Evolutionary conservation across 2,329 filamentous ascomycete genomes (phyloP).

Genomic region (Fusarium beomiforme): DNA sequence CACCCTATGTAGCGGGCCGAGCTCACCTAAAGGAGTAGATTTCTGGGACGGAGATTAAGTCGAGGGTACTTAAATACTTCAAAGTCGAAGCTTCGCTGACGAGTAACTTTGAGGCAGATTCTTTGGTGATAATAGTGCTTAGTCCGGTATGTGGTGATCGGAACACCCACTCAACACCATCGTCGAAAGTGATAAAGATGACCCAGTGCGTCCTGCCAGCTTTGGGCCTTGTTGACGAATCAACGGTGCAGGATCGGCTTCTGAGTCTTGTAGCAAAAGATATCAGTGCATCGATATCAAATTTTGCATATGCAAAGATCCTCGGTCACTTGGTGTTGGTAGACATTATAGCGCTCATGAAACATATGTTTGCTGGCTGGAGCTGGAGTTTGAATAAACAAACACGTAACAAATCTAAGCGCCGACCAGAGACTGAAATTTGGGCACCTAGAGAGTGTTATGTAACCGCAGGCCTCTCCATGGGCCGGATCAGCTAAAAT

Average conservation of each 20-base stretch:
- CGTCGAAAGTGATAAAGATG: not conserved
- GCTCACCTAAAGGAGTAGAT: not conserved
- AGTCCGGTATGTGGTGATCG: not conserved
- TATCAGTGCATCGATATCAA: not conserved
- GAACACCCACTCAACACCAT: not conserved
- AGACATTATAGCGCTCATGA: not conserved
- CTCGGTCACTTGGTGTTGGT: not conserved
- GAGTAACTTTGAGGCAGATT: not conserved
- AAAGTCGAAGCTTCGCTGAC: not conserved
- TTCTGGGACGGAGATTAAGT: not conserved
- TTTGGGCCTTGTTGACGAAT: not conserved
- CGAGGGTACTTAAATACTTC: not conserved
- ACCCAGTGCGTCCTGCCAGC: not conserved
- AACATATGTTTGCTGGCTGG: too few relatives aligned
- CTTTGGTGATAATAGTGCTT: not conserved
- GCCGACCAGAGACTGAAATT: too few relatives aligned
- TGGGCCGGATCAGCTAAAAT: not conserved
- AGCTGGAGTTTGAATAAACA: not conserved
- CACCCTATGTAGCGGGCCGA: too few relatives aligned
- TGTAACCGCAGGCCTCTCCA: too few relatives aligned
- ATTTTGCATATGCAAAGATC: not conserved
- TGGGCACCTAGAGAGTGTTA: too few relatives aligned
- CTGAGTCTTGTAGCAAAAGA: accelerated
- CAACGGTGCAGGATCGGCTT: not conserved
- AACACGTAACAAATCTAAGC: too few relatives aligned